Evolutionary conservation across 306 rosid genomes (phyloP), one percentile per base, ranked within the genome.

Genomic region (Neltuma alba): DNA sequence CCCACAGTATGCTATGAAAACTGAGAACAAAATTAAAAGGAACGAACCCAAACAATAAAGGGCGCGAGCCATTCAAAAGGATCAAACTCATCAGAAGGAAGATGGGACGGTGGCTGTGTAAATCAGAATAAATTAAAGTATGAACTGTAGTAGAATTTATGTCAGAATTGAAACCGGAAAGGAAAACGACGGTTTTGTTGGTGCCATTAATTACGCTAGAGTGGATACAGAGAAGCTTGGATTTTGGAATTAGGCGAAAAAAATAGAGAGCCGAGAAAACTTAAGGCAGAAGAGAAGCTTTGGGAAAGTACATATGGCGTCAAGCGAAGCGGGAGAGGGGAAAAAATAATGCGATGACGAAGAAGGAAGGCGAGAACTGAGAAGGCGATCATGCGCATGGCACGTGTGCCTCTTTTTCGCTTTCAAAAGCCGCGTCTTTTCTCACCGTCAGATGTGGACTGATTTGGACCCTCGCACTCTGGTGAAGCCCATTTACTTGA

Each of bases 41-140:
- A 40, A 52, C 10, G 77, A 42, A 64, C 28, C 70, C 76, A 67
- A 60, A 62, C 81, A 70, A 75, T 36, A 84, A 79, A 62, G 80
- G 85, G 52, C 14, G 84, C 18, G 50, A 77, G 90, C 92, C 98
- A 94, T 94, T 72, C 81, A 79, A 84, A 77, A 82, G 78, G 81
- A 82, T 30, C 50, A 83, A 78, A 89, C 82, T 77, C 89, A 78
- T 79, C 80, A 86, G 79, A 55, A n/a, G 37, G 36, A 68, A 23
- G 54, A 68, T 6, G 7, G 18, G 72, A 10, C 2, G 47, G 28
- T 34, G 27, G 12, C 34, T 64, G 44, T 3, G 71, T 65, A 2
- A 38, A 66, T n/a, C 28, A 36, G 70, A 3, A 4, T 36, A 1
- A 74, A 23, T 18, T 50, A 50, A 12, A 54, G 37, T 5, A 60